phyloP scores from a whole-genome alignment of 2,329 filamentous ascomycete genomes.

The Huntiella moniliformis region DNA sequence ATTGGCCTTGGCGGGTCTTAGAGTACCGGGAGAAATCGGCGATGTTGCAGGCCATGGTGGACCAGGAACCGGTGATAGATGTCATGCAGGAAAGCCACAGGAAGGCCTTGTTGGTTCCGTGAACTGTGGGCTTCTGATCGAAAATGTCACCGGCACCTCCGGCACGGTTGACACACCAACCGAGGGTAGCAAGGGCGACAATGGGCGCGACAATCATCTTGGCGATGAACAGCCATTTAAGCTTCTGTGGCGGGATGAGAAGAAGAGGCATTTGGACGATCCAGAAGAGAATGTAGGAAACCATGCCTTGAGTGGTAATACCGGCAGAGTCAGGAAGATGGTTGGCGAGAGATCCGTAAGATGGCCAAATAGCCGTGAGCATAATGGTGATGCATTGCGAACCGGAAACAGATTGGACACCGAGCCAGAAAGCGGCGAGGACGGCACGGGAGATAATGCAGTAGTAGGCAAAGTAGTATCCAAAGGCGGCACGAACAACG shows the following conservation, averaged over 20 bases:
- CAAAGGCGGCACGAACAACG: conserved; percentile 22
- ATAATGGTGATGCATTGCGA: conserved; percentile 16
- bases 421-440: conserved; percentile 27
- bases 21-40: conserved; percentile 21
- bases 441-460: conserved; percentile 23
- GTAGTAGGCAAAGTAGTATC: conserved; percentile 24
- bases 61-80: conserved; percentile 30
- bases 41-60: conserved; percentile 31
- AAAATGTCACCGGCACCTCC: conserved; percentile 13
- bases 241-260: conserved; percentile 25
- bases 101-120: conserved; percentile 22
- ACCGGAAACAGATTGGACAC: conserved; percentile 23
- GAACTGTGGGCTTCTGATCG: conserved; percentile 13
- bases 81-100: conserved; percentile 25
- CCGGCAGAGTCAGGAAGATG: conserved; percentile 20
- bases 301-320: conserved; percentile 20
- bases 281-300: conserved; percentile 29
- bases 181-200: conserved; percentile 16
- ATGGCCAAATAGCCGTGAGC: conserved; percentile 22
- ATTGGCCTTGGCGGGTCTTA: conserved; percentile 25
- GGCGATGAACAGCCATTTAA: conserved; percentile 24
- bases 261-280: conserved; percentile 26
- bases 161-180: conserved; percentile 20
- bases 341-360: conserved; percentile 21
- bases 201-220: conserved; percentile 18